A percentile compares a stretch with the other conserved stretches of the same genome.
phyloP scores from a whole-genome alignment of 768 basidiomycete species.

The Leccinum uliginosum region DNA sequence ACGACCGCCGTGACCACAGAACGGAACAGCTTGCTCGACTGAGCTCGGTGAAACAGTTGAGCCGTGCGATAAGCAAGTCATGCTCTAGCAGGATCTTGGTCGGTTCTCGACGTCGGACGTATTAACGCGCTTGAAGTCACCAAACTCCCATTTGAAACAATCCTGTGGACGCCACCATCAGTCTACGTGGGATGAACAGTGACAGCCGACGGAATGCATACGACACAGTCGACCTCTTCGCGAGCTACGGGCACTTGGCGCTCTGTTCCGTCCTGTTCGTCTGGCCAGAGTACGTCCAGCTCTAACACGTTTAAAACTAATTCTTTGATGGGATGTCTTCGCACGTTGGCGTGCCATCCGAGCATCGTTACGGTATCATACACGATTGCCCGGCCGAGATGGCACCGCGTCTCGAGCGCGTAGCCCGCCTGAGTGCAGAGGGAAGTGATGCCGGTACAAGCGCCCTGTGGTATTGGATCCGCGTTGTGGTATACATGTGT shows the following conservation, averaged over 20 bases:
- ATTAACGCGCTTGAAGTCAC: slow-evolving; percentile 35
- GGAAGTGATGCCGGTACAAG: slow-evolving; percentile 48
- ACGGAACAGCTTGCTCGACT: not conserved
- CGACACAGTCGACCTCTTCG: slow-evolving; percentile 64
- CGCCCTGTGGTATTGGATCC: slow-evolving; percentile 63
- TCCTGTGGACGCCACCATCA: slow-evolving; percentile 42
- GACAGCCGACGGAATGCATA: slow-evolving; percentile 25
- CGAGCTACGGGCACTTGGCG: slow-evolving; percentile 53
- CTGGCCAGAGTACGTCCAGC: slow-evolving; percentile 40
- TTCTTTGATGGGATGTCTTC: slow-evolving; percentile 51
- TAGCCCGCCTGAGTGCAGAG: slow-evolving; percentile 63
- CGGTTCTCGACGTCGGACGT: not conserved
- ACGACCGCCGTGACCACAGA: not conserved
- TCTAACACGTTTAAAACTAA: slow-evolving; percentile 53
- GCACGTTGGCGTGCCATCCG: slow-evolving; percentile 56
- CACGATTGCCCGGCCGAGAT: slow-evolving; percentile 57
- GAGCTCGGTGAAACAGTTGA: not conserved
- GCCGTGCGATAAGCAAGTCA: slow-evolving; percentile 1
- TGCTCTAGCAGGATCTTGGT: not conserved
- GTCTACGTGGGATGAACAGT: not conserved
- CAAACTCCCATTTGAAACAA: slow-evolving; percentile 76
- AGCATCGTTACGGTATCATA: slow-evolving; percentile 65
- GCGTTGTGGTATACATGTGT: slow-evolving; percentile 64
- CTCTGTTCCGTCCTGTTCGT: slow-evolving; percentile 31
- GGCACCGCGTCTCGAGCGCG: slow-evolving; percentile 58